These are phyloP conservation scores for Colletotrichum theobromicola DNA, from an alignment of 2,329 filamentous ascomycete species.

Conservation along the genomic window DNA sequence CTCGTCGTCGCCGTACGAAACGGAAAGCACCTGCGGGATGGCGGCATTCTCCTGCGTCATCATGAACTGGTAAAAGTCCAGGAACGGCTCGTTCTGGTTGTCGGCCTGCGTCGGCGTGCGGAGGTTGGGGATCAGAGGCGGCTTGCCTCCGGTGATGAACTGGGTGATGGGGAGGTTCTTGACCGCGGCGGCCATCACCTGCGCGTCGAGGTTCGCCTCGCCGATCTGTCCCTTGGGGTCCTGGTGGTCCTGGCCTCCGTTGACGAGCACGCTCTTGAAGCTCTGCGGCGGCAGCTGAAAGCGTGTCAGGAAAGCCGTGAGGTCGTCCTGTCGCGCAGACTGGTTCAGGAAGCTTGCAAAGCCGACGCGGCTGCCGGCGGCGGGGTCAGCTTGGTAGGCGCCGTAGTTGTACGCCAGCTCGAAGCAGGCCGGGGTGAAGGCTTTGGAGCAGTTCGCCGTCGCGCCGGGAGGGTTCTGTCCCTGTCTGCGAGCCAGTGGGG, in stretches of 20 bases:
- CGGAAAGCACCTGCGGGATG: conserved; percentile 65
- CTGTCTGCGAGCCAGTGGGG: neutral
- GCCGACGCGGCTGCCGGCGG: conserved; percentile 51
- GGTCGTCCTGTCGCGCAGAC: conserved; percentile 51
- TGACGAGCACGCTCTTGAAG: conserved; percentile 45
- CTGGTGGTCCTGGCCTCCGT: conserved; percentile 45
- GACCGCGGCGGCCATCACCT: conserved; percentile 65
- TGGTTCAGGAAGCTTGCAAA: conserved; percentile 59
- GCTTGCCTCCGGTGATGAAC: conserved; percentile 28
- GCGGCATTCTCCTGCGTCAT: conserved; percentile 53
- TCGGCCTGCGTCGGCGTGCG: conserved; percentile 27
- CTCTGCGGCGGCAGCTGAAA: conserved; percentile 48
- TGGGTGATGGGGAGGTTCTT: conserved; percentile 28
- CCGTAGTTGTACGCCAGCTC: conserved; percentile 54
- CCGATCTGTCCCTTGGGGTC: conserved; percentile 35
- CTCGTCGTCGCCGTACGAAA: conserved; percentile 73
- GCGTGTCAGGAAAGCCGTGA: conserved; percentile 37
- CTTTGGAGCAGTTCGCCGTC: conserved; percentile 29
- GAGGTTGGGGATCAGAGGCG: conserved; percentile 35
- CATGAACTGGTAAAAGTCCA: conserved; percentile 67
- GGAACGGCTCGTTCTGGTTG: conserved; percentile 71
- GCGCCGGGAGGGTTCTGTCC: conserved; percentile 19
- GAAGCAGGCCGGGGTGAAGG: conserved; percentile 52
- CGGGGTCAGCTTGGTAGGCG: conserved; percentile 46
- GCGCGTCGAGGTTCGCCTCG: conserved; percentile 69